A percentile compares a stretch with the other conserved stretches of the same genome.
Evolutionary conservation across 2,329 filamentous ascomycete species (phyloP).

Genomic region (Ceratocystis variospora): DNA sequence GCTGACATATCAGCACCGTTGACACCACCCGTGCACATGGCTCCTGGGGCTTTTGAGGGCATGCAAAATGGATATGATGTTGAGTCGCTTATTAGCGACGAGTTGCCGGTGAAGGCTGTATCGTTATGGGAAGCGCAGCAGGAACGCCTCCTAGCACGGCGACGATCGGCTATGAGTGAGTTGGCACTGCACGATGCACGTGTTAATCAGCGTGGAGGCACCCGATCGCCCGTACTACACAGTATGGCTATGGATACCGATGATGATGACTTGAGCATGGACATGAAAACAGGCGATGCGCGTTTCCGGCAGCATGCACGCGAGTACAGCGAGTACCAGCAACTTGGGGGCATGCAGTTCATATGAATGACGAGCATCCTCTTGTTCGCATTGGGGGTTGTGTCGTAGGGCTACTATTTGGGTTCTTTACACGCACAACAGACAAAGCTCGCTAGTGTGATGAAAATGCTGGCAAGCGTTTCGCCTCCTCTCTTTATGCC

Average conservation of each 20-base stretch:
- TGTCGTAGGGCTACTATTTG: too few relatives aligned
- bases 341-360: conserved; percentile 1
- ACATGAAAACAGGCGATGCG: background rate
- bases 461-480: background rate
- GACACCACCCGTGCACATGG: conserved; percentile 16
- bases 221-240: background rate
- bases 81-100: conserved; percentile 4
- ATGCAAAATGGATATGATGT: conserved; percentile 17
- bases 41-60: conserved; percentile 16
- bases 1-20: conserved; percentile 18
- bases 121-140: conserved; percentile 14
- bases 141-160: background rate
- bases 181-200: conserved; percentile 5
- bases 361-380: background rate
- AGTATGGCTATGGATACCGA: conserved; percentile 14
- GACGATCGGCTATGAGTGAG: conserved; percentile 9
- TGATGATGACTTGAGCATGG: background rate
- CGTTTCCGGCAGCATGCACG: background rate
- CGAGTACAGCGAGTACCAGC: background rate
- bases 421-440: too few relatives aligned
- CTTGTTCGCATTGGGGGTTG: too few relatives aligned
- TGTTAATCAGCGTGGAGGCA: background rate
- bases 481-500: background rate
- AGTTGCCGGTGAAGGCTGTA: conserved; percentile 10
- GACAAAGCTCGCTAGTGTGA: background rate